Base-by-base conservation (phyloP, 768 basidiomycete species). In the Russula griseocarnosa region DNA sequence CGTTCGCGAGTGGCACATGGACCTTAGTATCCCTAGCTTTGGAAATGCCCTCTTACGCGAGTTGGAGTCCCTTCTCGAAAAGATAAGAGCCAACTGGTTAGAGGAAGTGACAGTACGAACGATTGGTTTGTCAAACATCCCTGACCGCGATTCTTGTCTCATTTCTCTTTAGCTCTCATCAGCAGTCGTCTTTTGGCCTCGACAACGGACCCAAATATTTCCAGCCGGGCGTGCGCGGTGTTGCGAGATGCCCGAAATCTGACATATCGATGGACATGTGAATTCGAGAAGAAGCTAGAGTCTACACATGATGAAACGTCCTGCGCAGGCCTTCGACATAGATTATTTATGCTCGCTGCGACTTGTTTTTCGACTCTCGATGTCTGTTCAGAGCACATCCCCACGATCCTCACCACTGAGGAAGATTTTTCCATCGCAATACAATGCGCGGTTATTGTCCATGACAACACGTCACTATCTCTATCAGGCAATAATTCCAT, bases 61-160 rank as follows among this genome's bases (percentile, higher is more conserved):
- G 60, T 66, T 80, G 2, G 70, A 74, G 20, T 66, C 67, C 20
- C 70, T 80, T 9, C 55, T 81, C n/a, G 60, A 51, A 38, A 73
- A 71, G 38, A 68, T 82, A 20, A 67, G 73, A 63, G 73, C 61
- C 3, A 83, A 79, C 59, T 83, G 82, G 81, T 68, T 74, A 22
- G 50, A 66, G 47, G 66, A 62, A 16, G 58, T 63, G 9, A 57
- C 60, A 0, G 65, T 66, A 34, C 47, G 65, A 16, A 66, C 65
- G 16, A 57, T 66, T 16, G 34, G 65, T 66, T 9, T 4, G 61
- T 36, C 32, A 16, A 3, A n/a, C 28, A 22, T n/a, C 22, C 14
- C 38, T 24, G 3, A 13, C 6, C 3, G 2, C 0, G 30, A 20
- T 24, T 24, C 11, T 32, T 40, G n/a, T 32, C 50, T 57, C 34